Conservation (phyloP, 345 rosid genomes). For the Eucalyptus grandis region DNA sequence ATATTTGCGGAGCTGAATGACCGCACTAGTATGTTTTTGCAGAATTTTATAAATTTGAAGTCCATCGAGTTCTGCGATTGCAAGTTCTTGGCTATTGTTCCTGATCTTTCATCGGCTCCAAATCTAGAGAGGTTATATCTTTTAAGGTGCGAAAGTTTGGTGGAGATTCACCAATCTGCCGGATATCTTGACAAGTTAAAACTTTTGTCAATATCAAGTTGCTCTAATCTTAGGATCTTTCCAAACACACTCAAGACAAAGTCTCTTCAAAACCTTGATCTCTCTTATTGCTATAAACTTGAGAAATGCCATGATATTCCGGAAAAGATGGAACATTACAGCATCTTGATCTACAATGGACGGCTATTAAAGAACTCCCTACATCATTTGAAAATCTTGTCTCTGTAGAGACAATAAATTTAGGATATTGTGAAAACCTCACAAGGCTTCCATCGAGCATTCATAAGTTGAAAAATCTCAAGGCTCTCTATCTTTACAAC, state of each 20-base stretch:
- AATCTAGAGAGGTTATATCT: background rate
- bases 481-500: background rate
- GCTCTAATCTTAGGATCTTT: no score
- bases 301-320: background rate
- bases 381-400: background rate
- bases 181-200: background rate
- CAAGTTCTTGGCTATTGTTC: background rate
- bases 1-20: background rate
- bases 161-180: background rate
- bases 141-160: background rate
- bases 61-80: background rate
- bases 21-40: no score
- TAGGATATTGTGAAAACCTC: background rate
- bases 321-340: background rate
- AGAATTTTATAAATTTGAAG: background rate
- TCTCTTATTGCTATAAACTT: background rate
- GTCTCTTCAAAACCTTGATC: background rate
- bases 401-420: background rate
- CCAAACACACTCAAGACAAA: no score
- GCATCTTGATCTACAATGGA: background rate
- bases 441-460: background rate
- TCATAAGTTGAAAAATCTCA: background rate
- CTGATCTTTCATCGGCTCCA: background rate
- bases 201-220: no score
- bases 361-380: background rate